Conservation (phyloP, 352 stramenopile species). For the Bremia lactucae region DNA sequence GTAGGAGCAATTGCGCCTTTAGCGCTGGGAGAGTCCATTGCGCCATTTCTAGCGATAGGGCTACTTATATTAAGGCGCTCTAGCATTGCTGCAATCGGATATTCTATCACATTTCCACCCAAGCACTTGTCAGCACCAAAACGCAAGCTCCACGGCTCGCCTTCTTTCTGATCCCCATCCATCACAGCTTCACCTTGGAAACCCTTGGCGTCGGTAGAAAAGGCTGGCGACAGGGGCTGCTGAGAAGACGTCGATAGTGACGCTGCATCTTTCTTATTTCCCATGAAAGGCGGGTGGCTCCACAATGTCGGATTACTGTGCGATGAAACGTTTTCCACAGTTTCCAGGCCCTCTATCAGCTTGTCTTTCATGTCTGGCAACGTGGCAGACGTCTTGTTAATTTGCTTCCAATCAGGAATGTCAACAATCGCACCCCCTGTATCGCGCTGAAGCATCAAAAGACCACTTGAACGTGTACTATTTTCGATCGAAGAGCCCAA, state of each 20-base stretch:
- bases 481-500: slow-evolving; percentile 36
- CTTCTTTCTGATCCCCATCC: slow-evolving; percentile 10
- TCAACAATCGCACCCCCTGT: slow-evolving; percentile 33
- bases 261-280: slow-evolving; percentile 20
- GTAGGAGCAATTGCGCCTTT: slow-evolving; percentile 16
- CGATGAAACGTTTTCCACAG: slow-evolving; percentile 27
- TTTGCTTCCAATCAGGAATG: slow-evolving; percentile 48
- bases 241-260: slow-evolving; percentile 17
- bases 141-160: slow-evolving; percentile 3
- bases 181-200: slow-evolving; percentile 8
- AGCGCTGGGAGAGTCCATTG: slow-evolving; percentile 6
- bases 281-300: slow-evolving; percentile 52
- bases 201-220: slow-evolving; percentile 8
- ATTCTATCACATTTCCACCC: slow-evolving; percentile 12
- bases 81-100: slow-evolving; percentile 28
- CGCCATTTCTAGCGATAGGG: slow-evolving; percentile 9
- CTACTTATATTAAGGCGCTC: slow-evolving; percentile 30
- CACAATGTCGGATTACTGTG: slow-evolving; percentile 53
- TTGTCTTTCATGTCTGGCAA: slow-evolving; percentile 43
- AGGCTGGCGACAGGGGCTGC: slow-evolving; percentile 16
- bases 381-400: slow-evolving; percentile 43
- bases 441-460: slow-evolving; percentile 42
- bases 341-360: slow-evolving; percentile 13
- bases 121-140: slow-evolving; percentile 20
- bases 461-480: slow-evolving; percentile 32